Conservation (phyloP, 768 basidiomycete species). For the Naganishia vaughanmartiniae region DNA sequence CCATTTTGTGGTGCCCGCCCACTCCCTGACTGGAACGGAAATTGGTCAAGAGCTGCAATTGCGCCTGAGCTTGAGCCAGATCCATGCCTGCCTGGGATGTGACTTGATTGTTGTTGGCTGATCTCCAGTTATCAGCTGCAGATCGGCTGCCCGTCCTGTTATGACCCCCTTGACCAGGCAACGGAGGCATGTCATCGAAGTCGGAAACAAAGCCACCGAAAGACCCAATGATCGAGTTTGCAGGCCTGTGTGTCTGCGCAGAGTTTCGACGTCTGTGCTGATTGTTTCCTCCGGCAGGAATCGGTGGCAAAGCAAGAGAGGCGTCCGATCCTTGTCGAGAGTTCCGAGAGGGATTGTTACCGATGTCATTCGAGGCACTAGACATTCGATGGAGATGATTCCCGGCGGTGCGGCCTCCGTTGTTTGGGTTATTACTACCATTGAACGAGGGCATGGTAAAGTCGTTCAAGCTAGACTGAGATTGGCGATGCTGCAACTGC, state of each 20-base stretch:
- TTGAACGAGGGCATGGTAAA: constrained; percentile 19
- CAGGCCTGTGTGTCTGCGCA: constrained; percentile 29
- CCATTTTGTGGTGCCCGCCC: constrained; percentile 79
- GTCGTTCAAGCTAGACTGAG: constrained; percentile 25
- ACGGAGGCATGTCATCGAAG: constrained; percentile 41
- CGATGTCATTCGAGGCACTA: constrained; percentile 20
- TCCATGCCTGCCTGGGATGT: constrained; percentile 56
- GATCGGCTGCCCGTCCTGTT: constrained; percentile 47
- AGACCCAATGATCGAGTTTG: constrained; percentile 34
- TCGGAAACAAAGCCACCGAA: constrained; percentile 41
- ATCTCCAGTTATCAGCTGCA: constrained; percentile 26
- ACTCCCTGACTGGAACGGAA: constrained; percentile 90
- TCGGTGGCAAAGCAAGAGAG: constrained; percentile 4
- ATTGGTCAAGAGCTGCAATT: constrained; percentile 90
- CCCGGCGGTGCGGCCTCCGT: background rate
- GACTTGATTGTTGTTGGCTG: constrained; percentile 18
- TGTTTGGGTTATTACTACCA: constrained; percentile 1
- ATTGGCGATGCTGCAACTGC: constrained; percentile 3
- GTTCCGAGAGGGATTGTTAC: background rate
- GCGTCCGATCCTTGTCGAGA: constrained; percentile 14
- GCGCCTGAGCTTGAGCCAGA: constrained; percentile 94
- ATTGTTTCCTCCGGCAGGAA: constrained; percentile 21
- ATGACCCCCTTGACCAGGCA: constrained; percentile 38
- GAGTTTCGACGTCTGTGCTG: constrained; percentile 46
- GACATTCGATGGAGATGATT: constrained; percentile 2